Evolutionary conservation across 2,329 filamentous ascomycete species (phyloP).

Genomic region (Colletotrichum spaethianum): DNA sequence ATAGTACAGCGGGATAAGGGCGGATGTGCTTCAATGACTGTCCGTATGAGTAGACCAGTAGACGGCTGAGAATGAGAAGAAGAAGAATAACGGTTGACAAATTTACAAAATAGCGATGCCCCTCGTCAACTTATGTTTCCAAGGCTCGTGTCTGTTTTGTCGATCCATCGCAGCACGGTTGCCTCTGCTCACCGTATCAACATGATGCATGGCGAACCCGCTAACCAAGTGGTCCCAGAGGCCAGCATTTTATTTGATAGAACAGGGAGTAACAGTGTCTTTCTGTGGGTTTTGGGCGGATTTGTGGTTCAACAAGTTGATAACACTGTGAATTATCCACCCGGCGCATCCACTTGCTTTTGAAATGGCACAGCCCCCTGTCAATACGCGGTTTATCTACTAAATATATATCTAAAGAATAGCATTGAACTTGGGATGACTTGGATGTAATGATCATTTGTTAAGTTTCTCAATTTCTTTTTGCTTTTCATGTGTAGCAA

Average conservation of each 20-base stretch:
- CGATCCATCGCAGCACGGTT: constrained; percentile 10
- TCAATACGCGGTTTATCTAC: not conserved
- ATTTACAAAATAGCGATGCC: not conserved
- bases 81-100: not conserved
- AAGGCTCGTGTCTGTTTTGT: not conserved
- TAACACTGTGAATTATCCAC: constrained; percentile 4
- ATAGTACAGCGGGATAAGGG: not conserved
- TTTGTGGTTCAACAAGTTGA: not conserved
- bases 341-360: not conserved
- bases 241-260: constrained; percentile 3
- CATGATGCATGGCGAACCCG: constrained; percentile 12
- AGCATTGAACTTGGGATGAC: not conserved
- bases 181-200: constrained; percentile 16
- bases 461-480: not conserved
- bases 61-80: not conserved
- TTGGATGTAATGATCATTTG: not conserved
- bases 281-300: not conserved
- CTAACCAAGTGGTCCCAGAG: constrained; percentile 7
- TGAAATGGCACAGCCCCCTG: not conserved
- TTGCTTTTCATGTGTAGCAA: not conserved
- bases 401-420: no score
- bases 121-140: not conserved
- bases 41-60: not conserved
- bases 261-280: not conserved
- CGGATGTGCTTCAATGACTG: no score